A percentile compares a stretch with the other conserved stretches of the same genome.
These are phyloP conservation scores for Fusarium cyanostomum DNA, from an alignment of 2,329 filamentous ascomycete species.

Conservation along the genomic window DNA sequence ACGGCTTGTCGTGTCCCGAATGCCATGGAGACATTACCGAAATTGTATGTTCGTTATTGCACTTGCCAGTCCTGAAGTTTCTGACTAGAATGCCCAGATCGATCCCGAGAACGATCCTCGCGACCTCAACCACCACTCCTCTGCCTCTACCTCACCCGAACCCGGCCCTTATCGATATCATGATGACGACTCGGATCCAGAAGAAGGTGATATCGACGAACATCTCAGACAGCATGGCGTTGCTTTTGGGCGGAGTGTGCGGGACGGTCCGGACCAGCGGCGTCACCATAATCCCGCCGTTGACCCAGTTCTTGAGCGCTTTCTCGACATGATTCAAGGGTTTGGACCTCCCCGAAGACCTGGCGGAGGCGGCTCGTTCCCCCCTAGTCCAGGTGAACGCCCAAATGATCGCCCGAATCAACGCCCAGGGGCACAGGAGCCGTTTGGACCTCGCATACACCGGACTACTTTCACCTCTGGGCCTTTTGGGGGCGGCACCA, in stretches of 20 bases:
- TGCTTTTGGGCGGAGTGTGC: conserved; percentile 51
- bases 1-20: conserved; percentile 75
- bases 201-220: conserved; percentile 68
- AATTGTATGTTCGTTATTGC: conserved; percentile 70
- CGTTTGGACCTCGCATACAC: conserved; percentile 46
- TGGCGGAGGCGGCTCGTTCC: conserved; percentile 23
- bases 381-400: conserved; percentile 22
- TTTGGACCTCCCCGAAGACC: conserved; percentile 42
- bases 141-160: conserved; percentile 45
- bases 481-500: conserved; percentile 52
- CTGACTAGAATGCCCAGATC: conserved; percentile 54
- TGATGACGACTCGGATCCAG: conserved; percentile 62
- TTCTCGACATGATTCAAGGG: conserved; percentile 56
- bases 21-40: conserved; percentile 85
- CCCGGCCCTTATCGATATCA: conserved; percentile 42
- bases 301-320: conserved; percentile 53
- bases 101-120: conserved; percentile 71
- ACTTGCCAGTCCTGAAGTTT: not conserved
- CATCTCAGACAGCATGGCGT: conserved; percentile 56
- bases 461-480: conserved; percentile 52
- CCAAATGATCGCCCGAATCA: not conserved
- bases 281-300: conserved; percentile 46
- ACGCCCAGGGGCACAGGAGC: conserved; percentile 13
- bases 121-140: conserved; percentile 43
- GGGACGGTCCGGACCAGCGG: conserved; percentile 36